A percentile compares a stretch with the other conserved stretches of the same genome.
Conservation (phyloP, 345 rosid genomes). For the Salix koriyanagi region DNA sequence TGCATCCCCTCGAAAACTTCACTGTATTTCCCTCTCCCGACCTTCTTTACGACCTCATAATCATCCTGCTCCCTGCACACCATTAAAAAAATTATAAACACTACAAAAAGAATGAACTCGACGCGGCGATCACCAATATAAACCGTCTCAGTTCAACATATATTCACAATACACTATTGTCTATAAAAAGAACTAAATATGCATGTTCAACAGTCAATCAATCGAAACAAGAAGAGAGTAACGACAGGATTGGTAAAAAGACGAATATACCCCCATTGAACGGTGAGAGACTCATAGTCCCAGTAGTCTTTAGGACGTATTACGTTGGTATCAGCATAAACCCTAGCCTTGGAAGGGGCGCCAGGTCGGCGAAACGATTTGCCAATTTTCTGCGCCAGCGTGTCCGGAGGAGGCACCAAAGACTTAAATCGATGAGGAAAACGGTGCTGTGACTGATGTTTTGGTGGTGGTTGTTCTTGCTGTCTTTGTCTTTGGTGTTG, state of each 20-base stretch:
- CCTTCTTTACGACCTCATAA: conserved; percentile 94
- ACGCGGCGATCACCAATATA: no score
- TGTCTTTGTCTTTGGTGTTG: not conserved
- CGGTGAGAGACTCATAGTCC: conserved; percentile 78
- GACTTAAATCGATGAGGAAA: conserved; percentile 24
- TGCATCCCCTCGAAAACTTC: conserved; percentile 95
- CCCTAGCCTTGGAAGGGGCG: conserved; percentile 94
- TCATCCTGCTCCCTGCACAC: conserved; percentile 79
- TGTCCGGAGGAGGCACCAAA: conserved; percentile 36
- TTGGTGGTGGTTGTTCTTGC: conserved; percentile 19
- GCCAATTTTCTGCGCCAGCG: conserved; percentile 97
- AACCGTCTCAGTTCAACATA: not conserved
- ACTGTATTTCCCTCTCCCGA: conserved; percentile 93
- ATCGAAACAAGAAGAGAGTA: not conserved
- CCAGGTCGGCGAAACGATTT: conserved; percentile 91
- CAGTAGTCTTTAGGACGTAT: conserved; percentile 87
- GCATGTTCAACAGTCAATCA: not conserved
- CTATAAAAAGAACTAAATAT: not conserved
- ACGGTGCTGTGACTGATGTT: conserved; percentile 1
- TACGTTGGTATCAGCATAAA: conserved; percentile 81
- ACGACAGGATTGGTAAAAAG: not conserved
- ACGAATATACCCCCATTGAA: conserved; percentile 74
- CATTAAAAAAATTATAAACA: not conserved
- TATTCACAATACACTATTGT: not conserved
- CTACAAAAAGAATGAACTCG: no score